These are phyloP conservation scores for Aspergillus pseudoviridinutans DNA, from an alignment of 2,329 filamentous ascomycete genomes.

Conservation along the genomic window DNA sequence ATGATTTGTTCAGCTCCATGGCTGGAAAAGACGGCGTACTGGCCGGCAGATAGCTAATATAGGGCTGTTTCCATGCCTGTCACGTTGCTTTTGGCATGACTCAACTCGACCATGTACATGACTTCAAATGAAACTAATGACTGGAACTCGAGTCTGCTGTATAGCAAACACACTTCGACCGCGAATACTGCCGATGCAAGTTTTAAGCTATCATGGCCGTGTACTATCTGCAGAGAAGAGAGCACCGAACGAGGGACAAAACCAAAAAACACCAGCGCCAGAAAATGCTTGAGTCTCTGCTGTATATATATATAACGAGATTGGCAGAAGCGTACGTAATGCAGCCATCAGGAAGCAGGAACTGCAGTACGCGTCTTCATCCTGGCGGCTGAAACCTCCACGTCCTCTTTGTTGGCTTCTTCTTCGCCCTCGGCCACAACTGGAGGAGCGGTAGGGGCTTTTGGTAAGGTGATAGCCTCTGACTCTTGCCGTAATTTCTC, in stretches of 20 bases:
- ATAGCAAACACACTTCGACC: background rate
- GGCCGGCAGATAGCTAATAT: background rate
- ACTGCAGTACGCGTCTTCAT: constrained; percentile 16
- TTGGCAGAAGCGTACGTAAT: background rate
- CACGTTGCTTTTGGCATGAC: background rate
- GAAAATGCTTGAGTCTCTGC: constrained; percentile 16
- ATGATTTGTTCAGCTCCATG: constrained; percentile 18
- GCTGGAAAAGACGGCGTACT: background rate
- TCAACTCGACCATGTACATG: background rate
- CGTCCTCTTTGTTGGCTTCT: constrained; percentile 25
- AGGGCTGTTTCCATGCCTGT: background rate
- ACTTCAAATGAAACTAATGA: background rate
- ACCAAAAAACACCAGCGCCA: constrained; percentile 22
- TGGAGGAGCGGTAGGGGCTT: constrained; percentile 34
- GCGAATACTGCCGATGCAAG: background rate
- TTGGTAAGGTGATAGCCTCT: constrained; percentile 33
- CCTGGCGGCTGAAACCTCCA: constrained; percentile 27
- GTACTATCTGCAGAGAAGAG: constrained; percentile 1
- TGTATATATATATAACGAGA: background rate
- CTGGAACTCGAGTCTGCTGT: background rate
- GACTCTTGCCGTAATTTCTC: constrained; percentile 71
- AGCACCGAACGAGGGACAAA: constrained; percentile 1
- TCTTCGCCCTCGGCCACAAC: constrained; percentile 25
- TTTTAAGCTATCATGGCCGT: background rate
- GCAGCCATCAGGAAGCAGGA: constrained; percentile 9